These are phyloP conservation scores for Vitis rotundifolia DNA, from an alignment of 164 flowering plant species.

Conservation along the genomic window DNA sequence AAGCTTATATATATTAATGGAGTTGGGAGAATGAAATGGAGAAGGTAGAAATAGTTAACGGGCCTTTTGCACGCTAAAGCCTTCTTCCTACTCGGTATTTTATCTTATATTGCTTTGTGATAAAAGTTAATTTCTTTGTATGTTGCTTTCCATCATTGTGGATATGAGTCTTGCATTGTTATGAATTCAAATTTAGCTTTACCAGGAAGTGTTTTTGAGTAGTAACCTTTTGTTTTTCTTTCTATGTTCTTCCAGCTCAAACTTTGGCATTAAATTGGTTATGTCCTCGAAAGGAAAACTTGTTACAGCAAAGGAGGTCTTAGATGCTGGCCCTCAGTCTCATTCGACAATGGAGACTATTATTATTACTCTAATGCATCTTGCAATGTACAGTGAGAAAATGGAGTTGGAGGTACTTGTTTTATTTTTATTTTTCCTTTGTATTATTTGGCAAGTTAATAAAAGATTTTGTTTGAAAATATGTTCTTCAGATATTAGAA, in stretches of 20 bases:
- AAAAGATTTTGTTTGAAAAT: too few species aligned
- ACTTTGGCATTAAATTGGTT: constrained; percentile 69
- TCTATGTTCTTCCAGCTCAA: constrained; percentile 47
- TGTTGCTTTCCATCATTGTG: background rate
- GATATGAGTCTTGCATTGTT: constrained; percentile 1
- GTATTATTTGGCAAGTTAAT: too few species aligned
- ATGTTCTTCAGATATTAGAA: background rate
- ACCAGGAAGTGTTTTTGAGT: background rate
- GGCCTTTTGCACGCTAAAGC: too few species aligned
- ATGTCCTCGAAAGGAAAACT: constrained; percentile 50
- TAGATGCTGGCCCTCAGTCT: constrained; percentile 68
- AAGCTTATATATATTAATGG: too few species aligned
- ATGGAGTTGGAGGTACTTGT: constrained; percentile 69
- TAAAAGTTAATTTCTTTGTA: background rate
- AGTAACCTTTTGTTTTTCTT: constrained; percentile 4
- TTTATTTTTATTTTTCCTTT: background rate
- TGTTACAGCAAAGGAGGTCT: constrained; percentile 65
- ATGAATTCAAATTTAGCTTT: background rate
- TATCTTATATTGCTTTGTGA: background rate
- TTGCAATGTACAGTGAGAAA: constrained; percentile 75
- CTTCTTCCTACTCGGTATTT: too few species aligned
- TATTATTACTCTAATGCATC: constrained; percentile 73
- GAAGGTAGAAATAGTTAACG: too few species aligned
- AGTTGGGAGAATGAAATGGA: too few species aligned
- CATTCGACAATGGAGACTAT: constrained; percentile 69